Conservation (phyloP, 169 alveolate species). For the Eimeria mitis region DNA sequence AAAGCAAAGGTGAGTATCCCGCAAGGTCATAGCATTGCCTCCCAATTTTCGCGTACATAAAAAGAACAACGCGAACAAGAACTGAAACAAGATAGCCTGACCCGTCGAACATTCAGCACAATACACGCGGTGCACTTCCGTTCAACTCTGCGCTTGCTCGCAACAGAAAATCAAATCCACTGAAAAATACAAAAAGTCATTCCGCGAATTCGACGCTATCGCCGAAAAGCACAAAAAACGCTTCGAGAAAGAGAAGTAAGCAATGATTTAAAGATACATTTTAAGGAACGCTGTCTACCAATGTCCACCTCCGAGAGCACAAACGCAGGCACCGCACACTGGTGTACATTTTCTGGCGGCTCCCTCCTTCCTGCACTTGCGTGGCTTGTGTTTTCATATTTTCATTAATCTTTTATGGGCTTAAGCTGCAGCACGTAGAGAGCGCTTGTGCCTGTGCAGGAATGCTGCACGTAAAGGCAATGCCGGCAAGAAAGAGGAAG, state of each 20-base stretch:
- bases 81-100: background rate
- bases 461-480: constrained; percentile 33
- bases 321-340: background rate
- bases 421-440: background rate
- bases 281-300: background rate
- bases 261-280: background rate
- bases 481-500: constrained; percentile 19
- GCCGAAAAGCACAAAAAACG: constrained; percentile 44
- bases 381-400: background rate
- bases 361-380: background rate
- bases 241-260: constrained; percentile 13
- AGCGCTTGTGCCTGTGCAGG: background rate
- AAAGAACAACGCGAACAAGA: background rate
- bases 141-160: background rate
- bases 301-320: background rate
- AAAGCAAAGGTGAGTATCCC: constrained; percentile 35
- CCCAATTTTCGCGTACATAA: background rate
- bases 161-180: constrained; percentile 28
- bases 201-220: constrained; percentile 23
- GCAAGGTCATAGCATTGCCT: background rate
- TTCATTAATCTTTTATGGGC: background rate
- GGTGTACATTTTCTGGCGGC: background rate
- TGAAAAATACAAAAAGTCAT: background rate
- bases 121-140: background rate
- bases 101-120: background rate